These are phyloP conservation scores for Tilletia horrida DNA, from an alignment of 1,284 basidiomycete genomes.

Conservation along the genomic window DNA sequence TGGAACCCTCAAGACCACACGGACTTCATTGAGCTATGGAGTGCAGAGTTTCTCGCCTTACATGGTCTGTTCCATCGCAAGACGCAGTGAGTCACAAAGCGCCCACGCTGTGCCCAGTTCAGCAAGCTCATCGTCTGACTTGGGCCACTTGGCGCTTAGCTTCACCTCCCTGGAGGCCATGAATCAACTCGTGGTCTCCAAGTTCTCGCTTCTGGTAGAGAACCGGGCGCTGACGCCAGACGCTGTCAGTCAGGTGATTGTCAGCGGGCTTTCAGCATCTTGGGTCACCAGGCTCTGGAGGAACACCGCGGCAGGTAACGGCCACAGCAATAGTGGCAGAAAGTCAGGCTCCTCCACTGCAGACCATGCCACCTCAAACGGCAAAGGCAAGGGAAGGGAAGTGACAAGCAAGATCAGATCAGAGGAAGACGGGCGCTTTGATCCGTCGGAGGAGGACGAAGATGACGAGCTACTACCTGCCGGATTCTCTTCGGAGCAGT, in stretches of 20 bases:
- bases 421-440: not conserved
- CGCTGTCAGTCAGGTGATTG: slow-evolving; percentile 6
- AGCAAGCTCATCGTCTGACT: not conserved
- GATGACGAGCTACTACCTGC: slow-evolving; percentile 8
- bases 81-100: slow-evolving; percentile 22
- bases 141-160: not conserved
- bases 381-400: not conserved
- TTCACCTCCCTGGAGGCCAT: slow-evolving; percentile 8
- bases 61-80: slow-evolving; percentile 44
- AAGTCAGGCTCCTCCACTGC: not conserved
- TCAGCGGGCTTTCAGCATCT: slow-evolving; percentile 14
- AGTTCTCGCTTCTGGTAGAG: not conserved
- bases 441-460: not conserved
- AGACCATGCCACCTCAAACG: not conserved
- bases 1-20: not conserved
- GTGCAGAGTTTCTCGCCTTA: slow-evolving; percentile 35
- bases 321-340: not conserved
- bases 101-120: too few species aligned
- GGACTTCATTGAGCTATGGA: slow-evolving; percentile 27
- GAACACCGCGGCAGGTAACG: not conserved
- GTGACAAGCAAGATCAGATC: not conserved
- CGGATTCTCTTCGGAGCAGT: slow-evolving; percentile 1
- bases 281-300: slow-evolving; percentile 10
- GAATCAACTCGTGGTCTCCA: not conserved
- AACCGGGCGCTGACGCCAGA: not conserved